Evolutionary conservation across 441 rosid genomes (phyloP).

Genomic region (Adansonia rubrostipa): DNA sequence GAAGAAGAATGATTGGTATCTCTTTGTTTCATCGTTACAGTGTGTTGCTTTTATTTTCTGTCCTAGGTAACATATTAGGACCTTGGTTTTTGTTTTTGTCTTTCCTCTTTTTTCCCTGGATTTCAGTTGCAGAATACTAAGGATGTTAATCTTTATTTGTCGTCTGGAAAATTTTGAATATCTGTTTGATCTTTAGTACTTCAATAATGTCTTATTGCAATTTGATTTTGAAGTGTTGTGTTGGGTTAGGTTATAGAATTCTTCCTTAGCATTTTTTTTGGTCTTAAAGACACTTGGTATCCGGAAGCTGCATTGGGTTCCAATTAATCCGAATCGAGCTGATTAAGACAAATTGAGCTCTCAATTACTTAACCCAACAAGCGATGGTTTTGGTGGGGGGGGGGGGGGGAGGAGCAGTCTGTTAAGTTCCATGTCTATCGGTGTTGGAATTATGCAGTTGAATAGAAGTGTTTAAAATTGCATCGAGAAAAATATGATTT

Average conservation of each 20-base stretch:
- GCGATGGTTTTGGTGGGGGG: too few species aligned
- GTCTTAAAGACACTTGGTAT: too few species aligned
- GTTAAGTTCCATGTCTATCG: too few species aligned
- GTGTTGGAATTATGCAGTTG: too few species aligned
- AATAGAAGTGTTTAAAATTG: too few species aligned
- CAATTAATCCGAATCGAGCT: too few species aligned
- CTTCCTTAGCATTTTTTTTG: too few species aligned
- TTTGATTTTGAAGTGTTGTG: neutral
- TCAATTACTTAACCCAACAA: too few species aligned
- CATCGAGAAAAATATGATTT: too few species aligned
- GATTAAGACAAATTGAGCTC: too few species aligned
- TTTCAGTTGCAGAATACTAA: neutral
- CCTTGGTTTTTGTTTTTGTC: neutral
- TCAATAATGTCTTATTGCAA: neutral
- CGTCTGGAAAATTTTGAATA: slow-evolving; percentile 24
- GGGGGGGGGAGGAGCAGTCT: too few species aligned
- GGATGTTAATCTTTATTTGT: neutral
- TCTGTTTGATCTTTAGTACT: slow-evolving; percentile 5
- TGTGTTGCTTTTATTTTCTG: neutral
- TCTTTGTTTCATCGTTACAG: neutral
- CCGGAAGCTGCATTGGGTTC: too few species aligned
- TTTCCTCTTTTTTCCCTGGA: neutral
- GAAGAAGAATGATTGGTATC: slow-evolving; percentile 43
- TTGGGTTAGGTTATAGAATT: neutral
- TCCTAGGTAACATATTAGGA: neutral